Percentiles rank a stretch among this genome's conserved stretches.
Evolutionary conservation across 2,329 filamentous ascomycete species (phyloP).

Genomic region (Alternaria infectoria): DNA sequence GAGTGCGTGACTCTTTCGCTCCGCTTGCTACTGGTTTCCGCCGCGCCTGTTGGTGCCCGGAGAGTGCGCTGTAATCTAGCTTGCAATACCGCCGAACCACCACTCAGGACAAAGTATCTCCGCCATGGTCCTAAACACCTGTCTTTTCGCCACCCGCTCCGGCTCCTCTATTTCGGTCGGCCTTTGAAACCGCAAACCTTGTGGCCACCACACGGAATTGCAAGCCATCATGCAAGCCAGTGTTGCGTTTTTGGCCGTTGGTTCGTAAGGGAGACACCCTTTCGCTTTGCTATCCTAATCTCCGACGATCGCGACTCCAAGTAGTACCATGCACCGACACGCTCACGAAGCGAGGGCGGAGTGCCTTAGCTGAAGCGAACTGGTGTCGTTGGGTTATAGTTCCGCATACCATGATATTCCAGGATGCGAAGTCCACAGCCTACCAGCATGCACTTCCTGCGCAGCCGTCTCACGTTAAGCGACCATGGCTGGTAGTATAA

Average conservation of each 20-base stretch:
- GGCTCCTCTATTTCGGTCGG: constrained; percentile 13
- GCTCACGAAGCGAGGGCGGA: not conserved
- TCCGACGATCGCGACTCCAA: not conserved
- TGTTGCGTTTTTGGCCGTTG: constrained; percentile 1
- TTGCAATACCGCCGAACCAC: constrained; percentile 9
- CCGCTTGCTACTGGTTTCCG: constrained; percentile 1
- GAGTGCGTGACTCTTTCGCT: constrained; percentile 2
- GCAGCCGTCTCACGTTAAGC: constrained; percentile 34
- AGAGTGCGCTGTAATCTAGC: not conserved
- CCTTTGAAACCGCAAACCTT: constrained; percentile 8
- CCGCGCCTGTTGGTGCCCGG: not conserved
- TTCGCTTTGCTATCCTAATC: not conserved
- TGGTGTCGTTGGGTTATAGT: constrained; percentile 14
- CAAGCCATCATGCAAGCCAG: constrained; percentile 16
- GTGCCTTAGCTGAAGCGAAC: not conserved
- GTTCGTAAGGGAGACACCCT: not conserved
- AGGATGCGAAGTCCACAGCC: constrained; percentile 20
- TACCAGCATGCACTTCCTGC: constrained; percentile 6
- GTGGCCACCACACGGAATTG: constrained; percentile 5
- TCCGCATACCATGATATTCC: constrained; percentile 10
- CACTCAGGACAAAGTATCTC: not conserved
- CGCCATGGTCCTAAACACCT: not conserved
- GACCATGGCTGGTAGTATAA: not conserved
- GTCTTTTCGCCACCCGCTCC: constrained; percentile 13
- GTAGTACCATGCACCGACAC: not conserved